Evolutionary conservation across 257 asterid genomes (phyloP).

Genomic region (Przewalskia tangutica): DNA sequence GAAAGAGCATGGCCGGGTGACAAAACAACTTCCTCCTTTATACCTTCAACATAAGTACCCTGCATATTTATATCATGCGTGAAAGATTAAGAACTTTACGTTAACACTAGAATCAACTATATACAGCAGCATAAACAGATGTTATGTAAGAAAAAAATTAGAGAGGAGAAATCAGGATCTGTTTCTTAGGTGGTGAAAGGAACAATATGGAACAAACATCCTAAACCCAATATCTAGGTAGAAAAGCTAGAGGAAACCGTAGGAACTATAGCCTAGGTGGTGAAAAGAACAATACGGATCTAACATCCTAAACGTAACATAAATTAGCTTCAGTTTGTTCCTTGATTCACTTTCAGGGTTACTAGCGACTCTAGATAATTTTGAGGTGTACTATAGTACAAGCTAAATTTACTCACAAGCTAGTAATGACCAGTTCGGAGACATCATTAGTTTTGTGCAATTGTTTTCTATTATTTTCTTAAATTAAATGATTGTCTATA

Average conservation of each 20-base stretch:
- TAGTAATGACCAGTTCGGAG: neutral
- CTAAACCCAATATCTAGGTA: neutral
- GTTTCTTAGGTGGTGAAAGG: neutral
- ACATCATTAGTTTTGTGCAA: neutral
- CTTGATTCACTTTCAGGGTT: neutral
- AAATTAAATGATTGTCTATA: neutral
- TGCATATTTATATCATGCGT: constrained; percentile 17
- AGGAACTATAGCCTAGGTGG: neutral
- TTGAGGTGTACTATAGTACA: neutral
- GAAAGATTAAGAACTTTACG: neutral
- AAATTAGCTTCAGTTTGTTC: neutral
- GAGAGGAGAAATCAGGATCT: neutral
- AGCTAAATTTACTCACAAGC: neutral
- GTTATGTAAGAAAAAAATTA: neutral
- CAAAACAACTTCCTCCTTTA: constrained; percentile 96
- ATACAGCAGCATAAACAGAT: neutral
- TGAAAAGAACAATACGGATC: neutral
- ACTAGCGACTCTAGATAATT: neutral
- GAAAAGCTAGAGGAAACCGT: neutral
- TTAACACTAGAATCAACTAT: neutral
- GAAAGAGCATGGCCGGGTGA: constrained; percentile 99
- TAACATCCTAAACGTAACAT: too few species aligned
- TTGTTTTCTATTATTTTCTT: neutral
- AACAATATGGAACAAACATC: neutral
- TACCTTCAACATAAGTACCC: constrained; percentile 99